Percentiles rank a stretch among this genome's conserved stretches.
Evolutionary conservation across 192 early-diverging fungal genomes (phyloP).

Genomic region (Rhizophagus sp.): DNA sequence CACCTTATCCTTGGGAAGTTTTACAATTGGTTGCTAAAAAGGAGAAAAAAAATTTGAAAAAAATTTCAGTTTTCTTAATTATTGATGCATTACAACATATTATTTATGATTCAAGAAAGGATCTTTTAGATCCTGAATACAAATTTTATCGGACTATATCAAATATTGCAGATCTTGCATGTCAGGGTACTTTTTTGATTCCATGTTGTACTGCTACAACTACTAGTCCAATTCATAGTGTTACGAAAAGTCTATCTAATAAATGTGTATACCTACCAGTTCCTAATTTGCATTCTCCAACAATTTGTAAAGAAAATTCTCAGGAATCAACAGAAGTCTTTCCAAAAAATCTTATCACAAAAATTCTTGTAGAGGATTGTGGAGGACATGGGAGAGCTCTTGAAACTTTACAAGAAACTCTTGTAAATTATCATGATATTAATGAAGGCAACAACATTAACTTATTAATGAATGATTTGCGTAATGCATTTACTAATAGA

Average conservation of each 20-base stretch:
- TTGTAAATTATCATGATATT: neutral
- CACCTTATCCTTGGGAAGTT: constrained; percentile 15
- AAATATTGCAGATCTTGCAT: too few relatives aligned
- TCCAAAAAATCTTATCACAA: constrained; percentile 24
- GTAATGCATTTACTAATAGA: constrained; percentile 17
- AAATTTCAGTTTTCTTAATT: too few relatives aligned
- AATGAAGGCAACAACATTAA: constrained; percentile 29
- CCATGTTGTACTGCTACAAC: constrained; percentile 17
- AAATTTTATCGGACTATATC: too few relatives aligned
- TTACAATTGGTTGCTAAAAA: too few relatives aligned
- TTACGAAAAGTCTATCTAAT: neutral
- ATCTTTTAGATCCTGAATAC: too few relatives aligned
- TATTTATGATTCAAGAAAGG: too few relatives aligned
- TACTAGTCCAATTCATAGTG: constrained; percentile 19
- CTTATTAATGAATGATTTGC: constrained; percentile 29
- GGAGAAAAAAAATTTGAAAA: too few relatives aligned
- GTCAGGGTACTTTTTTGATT: too few relatives aligned
- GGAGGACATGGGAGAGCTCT: constrained; percentile 42
- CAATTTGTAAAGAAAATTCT: neutral
- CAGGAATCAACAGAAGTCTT: too few relatives aligned
- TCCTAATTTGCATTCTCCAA: constrained; percentile 12
- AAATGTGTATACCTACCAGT: constrained; percentile 27
- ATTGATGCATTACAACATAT: too few relatives aligned
- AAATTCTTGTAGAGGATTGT: constrained; percentile 40
- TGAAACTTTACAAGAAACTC: constrained; percentile 28